Base-by-base conservation (phyloP, 2,329 filamentous ascomycete species). In the Diplodia scrobiculata region DNA sequence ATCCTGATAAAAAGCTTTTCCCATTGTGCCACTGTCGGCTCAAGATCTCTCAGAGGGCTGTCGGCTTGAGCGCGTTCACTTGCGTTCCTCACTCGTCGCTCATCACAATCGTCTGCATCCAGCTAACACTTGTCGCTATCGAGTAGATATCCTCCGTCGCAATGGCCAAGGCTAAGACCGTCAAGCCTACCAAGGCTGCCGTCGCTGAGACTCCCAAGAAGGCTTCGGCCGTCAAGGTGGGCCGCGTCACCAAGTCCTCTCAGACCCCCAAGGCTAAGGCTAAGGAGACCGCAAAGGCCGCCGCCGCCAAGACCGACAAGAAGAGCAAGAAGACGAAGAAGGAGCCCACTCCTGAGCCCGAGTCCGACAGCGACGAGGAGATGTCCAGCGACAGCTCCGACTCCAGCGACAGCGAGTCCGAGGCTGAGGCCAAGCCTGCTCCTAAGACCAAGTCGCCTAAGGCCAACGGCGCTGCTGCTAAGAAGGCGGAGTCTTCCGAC, bases 191-290 rank as follows among this genome's bases (percentile, higher is more conserved):
- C 69, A 77, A 77, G 75, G 90, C 89, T 82, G 84, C 88, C 75
- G 81, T 82, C 77, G 75, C 73, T 69, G 77, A 78, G 71, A 73
- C 73, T 73, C 76, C 82, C 73, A 81, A 83, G 76, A 82, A 84
- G 74, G 74, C 82, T 72, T 78, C 80, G 73, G 75, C 80, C 71
- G 86, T 88, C 79, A 91, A 91, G 83, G 84, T 83, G 72, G 87
- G 83, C 71, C 85, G 85, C 70, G 83, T 91, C 73, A 85, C 84
- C 80, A 92, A 92, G 83, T 76, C 87, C 63, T 82, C 85, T 68
- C 83, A 89, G 77, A 84, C 84, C 70, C 79, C 87, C 75, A 89
- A 87, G 80, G 79, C 83, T 68, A 89, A 89, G 82, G 84, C 86
- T 72, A 90, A 90, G 83, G 83, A 87, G 70, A 75, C 86, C 66